Conservation (phyloP, 1,284 basidiomycete genomes). For the Schizophyllum amplum region DNA sequence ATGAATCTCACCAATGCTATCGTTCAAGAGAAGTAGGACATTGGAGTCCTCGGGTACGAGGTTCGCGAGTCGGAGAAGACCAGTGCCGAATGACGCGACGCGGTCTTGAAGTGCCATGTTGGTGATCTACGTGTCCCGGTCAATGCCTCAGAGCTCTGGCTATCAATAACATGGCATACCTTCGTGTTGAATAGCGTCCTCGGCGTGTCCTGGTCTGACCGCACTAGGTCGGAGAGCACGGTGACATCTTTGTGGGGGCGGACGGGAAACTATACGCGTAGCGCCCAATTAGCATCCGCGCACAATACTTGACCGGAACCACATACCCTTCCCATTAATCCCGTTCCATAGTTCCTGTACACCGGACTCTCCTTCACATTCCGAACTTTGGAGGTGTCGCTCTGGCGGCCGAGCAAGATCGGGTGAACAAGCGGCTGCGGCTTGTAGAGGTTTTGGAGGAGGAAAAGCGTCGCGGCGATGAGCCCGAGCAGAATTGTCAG, state of each 20-base stretch:
- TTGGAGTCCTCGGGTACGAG: constrained; percentile 56
- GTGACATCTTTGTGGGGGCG: constrained; percentile 63
- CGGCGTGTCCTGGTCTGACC: constrained; percentile 53
- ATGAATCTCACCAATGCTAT: constrained; percentile 50
- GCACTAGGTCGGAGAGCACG: constrained; percentile 58
- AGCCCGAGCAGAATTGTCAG: constrained; percentile 67
- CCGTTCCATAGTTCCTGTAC: constrained; percentile 77
- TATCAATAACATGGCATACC: constrained; percentile 26
- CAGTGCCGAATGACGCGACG: constrained; percentile 58
- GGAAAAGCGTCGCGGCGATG: constrained; percentile 63
- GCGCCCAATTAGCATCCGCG: neutral
- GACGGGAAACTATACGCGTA: constrained; percentile 51
- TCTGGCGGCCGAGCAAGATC: constrained; percentile 73
- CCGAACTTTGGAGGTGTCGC: constrained; percentile 71
- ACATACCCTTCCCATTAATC: constrained; percentile 66
- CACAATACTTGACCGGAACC: constrained; percentile 1
- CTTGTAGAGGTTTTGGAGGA: constrained; percentile 67
- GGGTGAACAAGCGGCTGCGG: constrained; percentile 77
- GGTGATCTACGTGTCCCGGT: constrained; percentile 43
- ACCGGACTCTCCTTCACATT: constrained; percentile 69
- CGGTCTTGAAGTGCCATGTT: constrained; percentile 60
- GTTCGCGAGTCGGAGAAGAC: constrained; percentile 50
- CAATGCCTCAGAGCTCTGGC: constrained; percentile 1
- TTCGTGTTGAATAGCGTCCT: constrained; percentile 73
- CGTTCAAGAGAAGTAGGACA: constrained; percentile 66